phyloP scores from a whole-genome alignment of 163 green algal genomes.

The Scenedesmus sp. region DNA sequence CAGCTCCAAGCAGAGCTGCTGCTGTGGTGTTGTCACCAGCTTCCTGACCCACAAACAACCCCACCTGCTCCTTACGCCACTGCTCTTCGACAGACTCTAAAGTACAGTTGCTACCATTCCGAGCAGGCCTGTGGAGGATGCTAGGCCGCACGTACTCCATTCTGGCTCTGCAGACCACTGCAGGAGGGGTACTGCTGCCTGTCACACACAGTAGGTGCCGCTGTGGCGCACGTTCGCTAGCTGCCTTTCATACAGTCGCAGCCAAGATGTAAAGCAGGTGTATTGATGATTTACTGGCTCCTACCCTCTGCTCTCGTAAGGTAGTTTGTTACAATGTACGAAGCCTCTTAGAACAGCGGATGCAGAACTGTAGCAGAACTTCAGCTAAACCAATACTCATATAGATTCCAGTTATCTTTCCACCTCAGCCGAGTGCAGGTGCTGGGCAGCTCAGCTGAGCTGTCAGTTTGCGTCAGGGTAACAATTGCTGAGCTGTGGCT shows the following conservation, averaged over 20 bases:
- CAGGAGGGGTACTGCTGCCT: not conserved
- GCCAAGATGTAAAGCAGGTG: not conserved
- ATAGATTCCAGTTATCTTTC: not conserved
- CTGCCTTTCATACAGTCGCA: not conserved
- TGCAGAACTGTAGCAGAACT: not conserved
- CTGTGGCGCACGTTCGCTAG: not conserved
- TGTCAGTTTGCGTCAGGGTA: not conserved
- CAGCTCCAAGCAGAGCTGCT: not conserved
- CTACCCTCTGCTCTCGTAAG: not conserved
- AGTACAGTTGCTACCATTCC: constrained; percentile 23
- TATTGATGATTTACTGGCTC: not conserved
- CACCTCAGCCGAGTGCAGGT: not conserved
- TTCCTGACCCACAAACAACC: not conserved
- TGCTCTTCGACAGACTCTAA: constrained; percentile 29
- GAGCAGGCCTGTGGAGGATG: constrained; percentile 5
- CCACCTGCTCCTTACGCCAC: constrained; percentile 38
- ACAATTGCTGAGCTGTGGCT: not conserved
- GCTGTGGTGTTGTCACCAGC: not conserved
- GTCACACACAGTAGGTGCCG: not conserved
- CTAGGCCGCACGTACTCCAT: constrained; percentile 30
- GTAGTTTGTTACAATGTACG: not conserved
- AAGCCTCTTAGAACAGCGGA: not conserved
- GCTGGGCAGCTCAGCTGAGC: not conserved
- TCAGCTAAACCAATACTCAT: too few species aligned
- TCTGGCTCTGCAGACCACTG: not conserved